These are phyloP conservation scores for Fusarium torulosum DNA, from an alignment of 2,329 filamentous ascomycete genomes.

Conservation along the genomic window DNA sequence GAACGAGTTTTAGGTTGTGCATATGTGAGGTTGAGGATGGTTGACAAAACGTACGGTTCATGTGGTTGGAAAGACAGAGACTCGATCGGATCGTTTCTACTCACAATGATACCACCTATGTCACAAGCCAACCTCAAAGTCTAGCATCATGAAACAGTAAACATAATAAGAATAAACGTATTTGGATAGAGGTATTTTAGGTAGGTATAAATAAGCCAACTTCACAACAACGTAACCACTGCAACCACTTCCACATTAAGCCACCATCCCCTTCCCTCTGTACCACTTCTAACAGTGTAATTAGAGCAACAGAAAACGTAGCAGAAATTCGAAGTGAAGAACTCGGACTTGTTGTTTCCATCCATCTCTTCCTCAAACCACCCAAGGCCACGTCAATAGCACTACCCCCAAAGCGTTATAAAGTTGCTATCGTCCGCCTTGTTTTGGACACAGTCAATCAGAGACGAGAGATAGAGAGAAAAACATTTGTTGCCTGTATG, in stretches of 20 bases:
- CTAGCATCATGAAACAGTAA: background rate
- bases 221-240: slow-evolving; percentile 8
- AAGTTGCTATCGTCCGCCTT: slow-evolving; percentile 32
- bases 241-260: slow-evolving; percentile 17
- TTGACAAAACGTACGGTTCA: background rate
- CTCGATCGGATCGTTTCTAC: background rate
- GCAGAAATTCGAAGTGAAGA: slow-evolving; percentile 3
- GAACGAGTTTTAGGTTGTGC: background rate
- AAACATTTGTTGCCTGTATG: slow-evolving; percentile 18
- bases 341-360: slow-evolving; percentile 20
- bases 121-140: background rate
- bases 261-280: slow-evolving; percentile 1
- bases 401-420: slow-evolving; percentile 2
- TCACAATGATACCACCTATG: background rate
- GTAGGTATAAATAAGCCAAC: slow-evolving; percentile 21
- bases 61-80: background rate
- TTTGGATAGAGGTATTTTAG: slow-evolving; percentile 7
- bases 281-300: background rate
- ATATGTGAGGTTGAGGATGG: background rate
- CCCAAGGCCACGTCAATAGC: slow-evolving; percentile 19
- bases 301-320: slow-evolving; percentile 1
- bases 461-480: slow-evolving; percentile 6
- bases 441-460: slow-evolving; percentile 17
- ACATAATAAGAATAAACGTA: background rate
- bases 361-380: slow-evolving; percentile 23